These are phyloP conservation scores for Salix viminalis DNA, from an alignment of 345 rosid species.

Conservation along the genomic window DNA sequence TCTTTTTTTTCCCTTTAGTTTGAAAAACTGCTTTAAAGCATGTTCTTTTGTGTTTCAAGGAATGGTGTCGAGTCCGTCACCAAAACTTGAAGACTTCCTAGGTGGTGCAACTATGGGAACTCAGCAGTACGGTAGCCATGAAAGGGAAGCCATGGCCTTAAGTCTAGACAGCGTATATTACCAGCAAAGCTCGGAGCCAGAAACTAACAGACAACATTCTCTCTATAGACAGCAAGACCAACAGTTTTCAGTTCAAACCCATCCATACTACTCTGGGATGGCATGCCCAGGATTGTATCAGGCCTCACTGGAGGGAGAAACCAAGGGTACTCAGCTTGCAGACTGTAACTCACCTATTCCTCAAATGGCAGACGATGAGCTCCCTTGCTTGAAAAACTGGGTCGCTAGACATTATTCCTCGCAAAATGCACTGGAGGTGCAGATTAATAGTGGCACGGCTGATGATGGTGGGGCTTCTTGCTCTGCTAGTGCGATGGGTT, in stretches of 20 bases:
- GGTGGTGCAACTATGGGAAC: constrained; percentile 50
- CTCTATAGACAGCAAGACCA: constrained; percentile 33
- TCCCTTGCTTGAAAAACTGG: constrained; percentile 41
- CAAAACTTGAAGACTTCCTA: constrained; percentile 70
- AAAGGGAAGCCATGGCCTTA: constrained; percentile 39
- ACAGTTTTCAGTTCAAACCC: constrained; percentile 25
- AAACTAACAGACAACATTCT: constrained; percentile 31
- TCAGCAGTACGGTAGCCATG: constrained; percentile 38
- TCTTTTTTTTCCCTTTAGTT: not conserved
- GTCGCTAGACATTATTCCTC: constrained; percentile 32
- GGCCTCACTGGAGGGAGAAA: constrained; percentile 26
- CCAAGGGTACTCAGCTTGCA: constrained; percentile 27
- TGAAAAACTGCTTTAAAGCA: not conserved
- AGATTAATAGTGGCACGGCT: constrained; percentile 19
- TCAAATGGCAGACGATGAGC: constrained; percentile 22
- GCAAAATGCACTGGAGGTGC: constrained; percentile 32
- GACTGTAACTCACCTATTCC: constrained; percentile 31
- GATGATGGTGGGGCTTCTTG: constrained; percentile 20
- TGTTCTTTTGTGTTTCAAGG: constrained; percentile 17
- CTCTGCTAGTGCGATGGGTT: constrained; percentile 17
- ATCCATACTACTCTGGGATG: constrained; percentile 32
- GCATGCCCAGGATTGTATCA: constrained; percentile 35
- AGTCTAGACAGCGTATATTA: constrained; percentile 48
- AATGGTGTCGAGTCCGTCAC: constrained; percentile 46
- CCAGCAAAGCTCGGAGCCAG: constrained; percentile 29